phyloP scores from a whole-genome alignment of 768 basidiomycete species.

The Xerocomellus dryophilus region DNA sequence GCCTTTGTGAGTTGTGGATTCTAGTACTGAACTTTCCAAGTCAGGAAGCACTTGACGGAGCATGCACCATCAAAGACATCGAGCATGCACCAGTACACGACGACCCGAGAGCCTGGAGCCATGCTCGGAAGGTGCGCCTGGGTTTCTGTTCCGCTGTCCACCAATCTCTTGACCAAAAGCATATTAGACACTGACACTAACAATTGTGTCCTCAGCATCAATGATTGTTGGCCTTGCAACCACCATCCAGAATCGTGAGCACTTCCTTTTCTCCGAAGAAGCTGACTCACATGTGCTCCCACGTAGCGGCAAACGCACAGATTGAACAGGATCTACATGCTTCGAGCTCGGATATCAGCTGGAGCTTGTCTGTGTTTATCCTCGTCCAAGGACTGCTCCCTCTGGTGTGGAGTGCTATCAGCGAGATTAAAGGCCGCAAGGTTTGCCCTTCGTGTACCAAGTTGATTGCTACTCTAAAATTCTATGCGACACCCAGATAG shows the following conservation, averaged over 20 bases:
- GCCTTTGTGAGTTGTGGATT: background rate
- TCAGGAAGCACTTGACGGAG: background rate
- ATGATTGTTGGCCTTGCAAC: constrained; percentile 26
- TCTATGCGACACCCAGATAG: constrained; percentile 36
- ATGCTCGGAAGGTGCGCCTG: constrained; percentile 47
- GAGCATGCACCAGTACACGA: constrained; percentile 45
- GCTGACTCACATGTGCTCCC: background rate
- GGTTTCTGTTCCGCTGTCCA: too few relatives aligned
- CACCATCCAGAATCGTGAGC: constrained; percentile 29
- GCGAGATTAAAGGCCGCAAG: constrained; percentile 76
- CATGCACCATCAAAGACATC: constrained; percentile 24
- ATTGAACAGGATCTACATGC: constrained; percentile 62
- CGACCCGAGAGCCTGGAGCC: constrained; percentile 61
- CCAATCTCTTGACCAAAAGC: background rate
- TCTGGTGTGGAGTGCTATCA: constrained; percentile 64
- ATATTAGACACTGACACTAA: constrained; percentile 23
- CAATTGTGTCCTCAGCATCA: constrained; percentile 29
- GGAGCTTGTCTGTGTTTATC: constrained; percentile 69
- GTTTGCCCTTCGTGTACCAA: constrained; percentile 29
- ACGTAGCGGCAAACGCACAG: constrained; percentile 61
- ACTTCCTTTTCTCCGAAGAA: background rate
- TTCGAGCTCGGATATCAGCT: constrained; percentile 58
- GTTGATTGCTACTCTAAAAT: background rate
- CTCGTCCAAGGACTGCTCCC: constrained; percentile 67
- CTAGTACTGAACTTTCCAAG: constrained; percentile 1